Evolutionary conservation across 495 filamentous ascomycete species (phyloP), one percentile per base, ranked within the genome.

Genomic region (Penicillium nucicola): DNA sequence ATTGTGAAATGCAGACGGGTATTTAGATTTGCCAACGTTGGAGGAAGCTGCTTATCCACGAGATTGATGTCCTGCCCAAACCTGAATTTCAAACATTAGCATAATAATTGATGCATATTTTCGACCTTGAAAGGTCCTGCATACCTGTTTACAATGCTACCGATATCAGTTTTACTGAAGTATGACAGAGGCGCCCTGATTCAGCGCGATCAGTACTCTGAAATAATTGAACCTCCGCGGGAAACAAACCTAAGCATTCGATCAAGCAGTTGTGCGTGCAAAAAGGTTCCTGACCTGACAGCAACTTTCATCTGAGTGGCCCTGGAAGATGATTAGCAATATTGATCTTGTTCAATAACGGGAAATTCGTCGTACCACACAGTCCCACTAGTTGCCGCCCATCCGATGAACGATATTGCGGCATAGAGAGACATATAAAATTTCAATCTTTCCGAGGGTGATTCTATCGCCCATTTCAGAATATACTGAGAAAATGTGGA

Each of bases 11-110:
- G 60, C 67, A 45, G 25, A 67, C 67, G 64, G 43, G 39, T 50
- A 8, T 33, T 25, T 14, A 62, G 20, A 32, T 52, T 48, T 6
- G 39, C 41, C 4, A 69, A 18, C 1, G 56, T 54, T 1, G 57
- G 36, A 46, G 68, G 68, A 14, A 73, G 48, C 38, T 64, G 54
- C 31, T 60, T 66, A 23, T 48, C 45, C 14, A 48, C 25, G 8
- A 38, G 34, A 18, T 35, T 77, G 6, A 77, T 62, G 48, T 78
- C 74, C 41, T 77, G 75, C 25, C 66, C 65, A 50, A 78, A 77
- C 13, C 72, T 51, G 13, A 50, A 61, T 28, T 48, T 36, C 23
- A 8, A 28, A 5, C 10, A 37, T 43, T 17, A 19, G 4, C 13
- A 46, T 14, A 12, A 17, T 9, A 22, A 17, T 30, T 1, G 3